A percentile compares a stretch with the other conserved stretches of the same genome.
Evolutionary conservation across 2,329 filamentous ascomycete genomes (phyloP).

Genomic region (Paecilomyces niveus): DNA sequence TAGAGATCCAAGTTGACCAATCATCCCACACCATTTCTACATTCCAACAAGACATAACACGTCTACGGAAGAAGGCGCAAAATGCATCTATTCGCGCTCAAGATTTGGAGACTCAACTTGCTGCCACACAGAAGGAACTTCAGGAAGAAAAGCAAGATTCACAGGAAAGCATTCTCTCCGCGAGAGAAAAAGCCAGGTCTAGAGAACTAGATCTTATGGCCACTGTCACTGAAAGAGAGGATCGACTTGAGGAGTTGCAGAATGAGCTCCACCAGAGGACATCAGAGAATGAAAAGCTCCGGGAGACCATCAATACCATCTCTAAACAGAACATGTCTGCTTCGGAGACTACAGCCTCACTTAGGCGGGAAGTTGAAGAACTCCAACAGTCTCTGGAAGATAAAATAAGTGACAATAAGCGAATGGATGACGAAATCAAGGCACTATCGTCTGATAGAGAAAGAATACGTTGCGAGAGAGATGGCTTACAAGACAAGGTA

Average conservation of each 20-base stretch:
- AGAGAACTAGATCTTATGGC: constrained; percentile 39
- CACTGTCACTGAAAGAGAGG: constrained; percentile 37
- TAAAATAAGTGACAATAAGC: constrained; percentile 13
- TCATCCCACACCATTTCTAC: constrained; percentile 27
- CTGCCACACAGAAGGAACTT: constrained; percentile 29
- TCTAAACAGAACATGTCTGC: constrained; percentile 17
- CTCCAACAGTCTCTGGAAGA: constrained; percentile 15
- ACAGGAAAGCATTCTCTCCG: constrained; percentile 17
- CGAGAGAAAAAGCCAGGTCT: constrained; percentile 23
- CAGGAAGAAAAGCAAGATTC: constrained; percentile 26
- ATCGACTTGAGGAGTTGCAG: constrained; percentile 36
- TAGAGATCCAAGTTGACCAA: constrained; percentile 23
- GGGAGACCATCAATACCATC: constrained; percentile 12
- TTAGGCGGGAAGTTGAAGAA: constrained; percentile 19
- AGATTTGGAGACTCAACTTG: constrained; percentile 25
- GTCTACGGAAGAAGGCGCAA: constrained; percentile 30
- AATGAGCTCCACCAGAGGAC: constrained; percentile 22
- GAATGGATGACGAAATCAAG: constrained; percentile 17
- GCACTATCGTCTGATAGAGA: constrained; percentile 15
- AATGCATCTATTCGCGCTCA: constrained; percentile 31
- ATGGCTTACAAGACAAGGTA: constrained; percentile 17
- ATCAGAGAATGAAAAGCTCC: constrained; percentile 14
- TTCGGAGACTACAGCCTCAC: constrained; percentile 12
- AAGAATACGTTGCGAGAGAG: constrained; percentile 9
- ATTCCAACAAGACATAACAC: constrained; percentile 34